Base-by-base conservation (phyloP, 2,329 filamentous ascomycete genomes). In the Cladosporium sp. region DNA sequence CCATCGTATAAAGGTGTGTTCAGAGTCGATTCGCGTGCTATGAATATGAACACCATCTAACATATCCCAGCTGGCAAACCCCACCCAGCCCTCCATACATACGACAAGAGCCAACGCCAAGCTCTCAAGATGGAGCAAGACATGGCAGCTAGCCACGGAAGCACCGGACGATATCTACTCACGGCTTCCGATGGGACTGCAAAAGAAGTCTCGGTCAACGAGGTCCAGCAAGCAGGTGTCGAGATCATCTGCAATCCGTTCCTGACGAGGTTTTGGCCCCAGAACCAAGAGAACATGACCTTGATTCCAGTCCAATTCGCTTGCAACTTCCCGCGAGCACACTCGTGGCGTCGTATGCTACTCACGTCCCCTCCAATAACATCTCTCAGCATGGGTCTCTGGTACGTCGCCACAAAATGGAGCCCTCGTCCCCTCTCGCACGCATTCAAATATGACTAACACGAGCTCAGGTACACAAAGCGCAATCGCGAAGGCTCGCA, bases 281-380 rank as follows among this genome's bases (percentile, higher is more conserved):
- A 56, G 28, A 12, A 59, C 15, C 42, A 44, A 4, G 37, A 24
- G 5, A 59, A 59, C 20, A 59, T 59, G 52, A 59, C 57, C 17
- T 40, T 24, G 10, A 10, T 37, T 13, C 51, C 57, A 6, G 24
- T 22, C 35, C 24, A 10, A 10, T 34, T 34, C 20, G 24, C 42
- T 3, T 36, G 22, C 22, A 25, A 4, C 20, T 22, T 25, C 22
- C 40, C 36, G 8, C 54, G 39, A 7, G 17, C 42, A 22, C 34
- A 34, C 34, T 59, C 57, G 7, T 59, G 57, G 51, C 57, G 51
- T 13, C 57, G 57, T 25, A 59, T 59, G 51, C 51, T 51, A 19
- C 44, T 59, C 35, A 59, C 57, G 1, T 55, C 49, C 8, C 57
- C 57, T 10, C 57, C 51, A 4, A 37, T 56, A 6, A 35, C 37